phyloP scores from a whole-genome alignment of 1,284 basidiomycete species.

The Trichosporon coremiiforme region DNA sequence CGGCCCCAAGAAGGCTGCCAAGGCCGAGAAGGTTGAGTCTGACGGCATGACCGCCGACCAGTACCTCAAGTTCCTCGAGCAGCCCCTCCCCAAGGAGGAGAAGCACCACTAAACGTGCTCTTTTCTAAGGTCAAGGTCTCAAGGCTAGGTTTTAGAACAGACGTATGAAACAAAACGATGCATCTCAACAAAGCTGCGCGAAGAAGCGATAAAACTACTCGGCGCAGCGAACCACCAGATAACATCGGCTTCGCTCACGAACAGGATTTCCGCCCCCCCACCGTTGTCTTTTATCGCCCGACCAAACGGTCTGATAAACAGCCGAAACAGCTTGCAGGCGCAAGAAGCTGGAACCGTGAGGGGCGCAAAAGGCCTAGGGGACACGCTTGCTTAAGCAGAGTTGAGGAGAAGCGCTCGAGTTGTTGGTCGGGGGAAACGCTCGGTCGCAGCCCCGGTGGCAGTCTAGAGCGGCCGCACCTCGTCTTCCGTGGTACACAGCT shows the following conservation, averaged over 20 bases:
- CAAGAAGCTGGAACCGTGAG: no score
- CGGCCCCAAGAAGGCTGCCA: conserved; percentile 52
- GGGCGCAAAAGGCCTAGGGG: no score
- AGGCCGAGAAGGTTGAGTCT: conserved; percentile 44
- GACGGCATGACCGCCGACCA: conserved; percentile 62
- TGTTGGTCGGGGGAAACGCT: no score
- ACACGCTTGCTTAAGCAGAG: no score
- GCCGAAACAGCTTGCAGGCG: no score
- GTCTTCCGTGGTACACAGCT: no score
- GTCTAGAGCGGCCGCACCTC: no score
- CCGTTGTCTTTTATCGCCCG: no score
- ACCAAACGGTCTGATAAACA: no score
- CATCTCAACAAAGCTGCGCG: conserved; percentile 17
- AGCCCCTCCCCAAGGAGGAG: conserved; percentile 64
- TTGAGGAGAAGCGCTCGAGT: no score
- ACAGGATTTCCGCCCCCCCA: not conserved
- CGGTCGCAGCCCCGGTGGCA: no score
- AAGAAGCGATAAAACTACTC: not conserved
- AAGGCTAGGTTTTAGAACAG: conserved; percentile 16
- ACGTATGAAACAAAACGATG: conserved; percentile 13
- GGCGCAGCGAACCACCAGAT: not conserved
- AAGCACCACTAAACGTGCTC: conserved; percentile 52
- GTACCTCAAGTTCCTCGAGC: conserved; percentile 61
- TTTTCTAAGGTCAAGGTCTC: conserved; percentile 7
- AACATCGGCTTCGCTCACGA: not conserved